Conservation (phyloP, 441 rosid genomes). For the Eutrema salsugineum region DNA sequence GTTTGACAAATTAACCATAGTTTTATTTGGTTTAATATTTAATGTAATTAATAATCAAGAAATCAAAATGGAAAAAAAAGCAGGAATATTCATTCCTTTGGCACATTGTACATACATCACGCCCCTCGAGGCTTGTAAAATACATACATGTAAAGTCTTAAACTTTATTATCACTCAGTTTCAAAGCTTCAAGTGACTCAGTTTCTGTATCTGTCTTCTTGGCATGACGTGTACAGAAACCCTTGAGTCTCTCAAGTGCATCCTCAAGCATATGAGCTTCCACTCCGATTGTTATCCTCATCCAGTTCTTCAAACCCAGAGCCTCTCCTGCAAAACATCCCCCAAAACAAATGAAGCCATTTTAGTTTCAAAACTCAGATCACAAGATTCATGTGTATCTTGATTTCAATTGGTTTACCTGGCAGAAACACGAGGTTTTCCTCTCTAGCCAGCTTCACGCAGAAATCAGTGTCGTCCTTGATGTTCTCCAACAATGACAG, state of each 20-base stretch:
- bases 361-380: not conserved
- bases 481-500: slow-evolving; percentile 40
- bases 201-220: slow-evolving; percentile 32
- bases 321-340: slow-evolving; percentile 42
- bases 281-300: slow-evolving; percentile 59
- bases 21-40: not conserved
- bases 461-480: slow-evolving; percentile 48
- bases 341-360: not conserved
- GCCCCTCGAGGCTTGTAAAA: not conserved
- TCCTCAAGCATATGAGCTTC: slow-evolving; percentile 54
- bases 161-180: slow-evolving; percentile 6
- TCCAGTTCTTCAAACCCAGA: slow-evolving; percentile 72
- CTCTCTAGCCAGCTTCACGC: slow-evolving; percentile 46
- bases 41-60: not conserved
- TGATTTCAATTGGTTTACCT: slow-evolving; percentile 27
- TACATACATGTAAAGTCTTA: not conserved
- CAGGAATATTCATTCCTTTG: not conserved
- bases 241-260: slow-evolving; percentile 53
- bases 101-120: not conserved
- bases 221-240: slow-evolving; percentile 61
- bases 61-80: not conserved
- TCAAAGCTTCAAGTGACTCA: not conserved
- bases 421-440: slow-evolving; percentile 56
- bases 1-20: not conserved
- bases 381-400: slow-evolving; percentile 1